A percentile compares a stretch with the other conserved stretches of the same genome.
These are phyloP conservation scores for Aspergillus sp. DNA, from an alignment of 2,329 filamentous ascomycete species.

Conservation along the genomic window DNA sequence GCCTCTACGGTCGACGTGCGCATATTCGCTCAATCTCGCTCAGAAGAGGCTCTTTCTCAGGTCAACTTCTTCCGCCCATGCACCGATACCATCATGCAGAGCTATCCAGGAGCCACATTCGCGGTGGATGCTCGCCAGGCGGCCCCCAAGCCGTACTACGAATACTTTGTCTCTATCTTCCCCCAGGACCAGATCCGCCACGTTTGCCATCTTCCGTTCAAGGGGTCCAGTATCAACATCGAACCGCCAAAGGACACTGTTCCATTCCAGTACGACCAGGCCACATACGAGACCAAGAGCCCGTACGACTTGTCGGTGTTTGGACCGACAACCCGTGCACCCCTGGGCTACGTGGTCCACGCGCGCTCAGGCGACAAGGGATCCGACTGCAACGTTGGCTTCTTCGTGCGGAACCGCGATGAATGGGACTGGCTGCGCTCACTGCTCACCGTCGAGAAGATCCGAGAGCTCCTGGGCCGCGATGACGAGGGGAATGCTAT, in stretches of 20 bases:
- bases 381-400: conserved; percentile 51
- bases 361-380: conserved; percentile 52
- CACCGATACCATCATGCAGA: conserved; percentile 32
- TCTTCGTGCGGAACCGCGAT: conserved; percentile 49
- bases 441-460: conserved; percentile 15
- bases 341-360: conserved; percentile 41
- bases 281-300: conserved; percentile 15
- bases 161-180: conserved; percentile 26
- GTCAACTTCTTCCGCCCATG: conserved; percentile 29
- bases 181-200: conserved; percentile 23
- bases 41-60: conserved; percentile 30
- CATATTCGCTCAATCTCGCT: conserved; percentile 47
- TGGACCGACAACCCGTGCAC: conserved; percentile 31
- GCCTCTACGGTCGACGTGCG: conserved; percentile 32
- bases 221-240: neutral
- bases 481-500: conserved; percentile 30
- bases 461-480: conserved; percentile 24
- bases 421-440: conserved; percentile 51
- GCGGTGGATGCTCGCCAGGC: conserved; percentile 23
- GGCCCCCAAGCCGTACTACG: conserved; percentile 23
- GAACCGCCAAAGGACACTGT: conserved; percentile 5
- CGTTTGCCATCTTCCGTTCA: conserved; percentile 17
- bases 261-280: conserved; percentile 18
- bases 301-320: conserved; percentile 25
- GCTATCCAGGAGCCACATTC: conserved; percentile 31